Evolutionary conservation across 192 early-diverging fungal genomes (phyloP), one percentile per base, ranked within the genome.

Genomic region (Allomyces macrogynus): DNA sequence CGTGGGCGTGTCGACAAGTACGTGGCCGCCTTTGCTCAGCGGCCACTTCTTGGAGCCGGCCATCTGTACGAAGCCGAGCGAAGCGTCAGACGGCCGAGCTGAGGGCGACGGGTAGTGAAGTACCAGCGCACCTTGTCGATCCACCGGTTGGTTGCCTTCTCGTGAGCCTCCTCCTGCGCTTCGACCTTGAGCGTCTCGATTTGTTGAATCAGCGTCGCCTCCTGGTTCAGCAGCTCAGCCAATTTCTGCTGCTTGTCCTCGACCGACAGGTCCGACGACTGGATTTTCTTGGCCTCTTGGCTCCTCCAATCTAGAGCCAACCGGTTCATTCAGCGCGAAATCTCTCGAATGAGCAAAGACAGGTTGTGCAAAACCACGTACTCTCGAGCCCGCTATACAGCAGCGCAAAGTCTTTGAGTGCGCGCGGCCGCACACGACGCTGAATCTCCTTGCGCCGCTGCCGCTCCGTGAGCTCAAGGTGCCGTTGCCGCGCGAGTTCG

Each of bases 311-410:
- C 32, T 40, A 40, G 32, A 40, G 32, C 8, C 32, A 0, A 40
- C 32, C 32, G 7, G 3, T 3, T 8, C 32, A 40, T 7, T 40
- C 32, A 40, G 32, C 32, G 32, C 32, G 32, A n/a, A 8, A 7
- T 3, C 7, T 7, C 32, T 3, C 8, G 7, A 40, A 40, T 7
- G 32, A 40, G 7, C 7, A 3, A 40, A 40, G 43, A 63, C 22
- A 40, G 62, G 16, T 0, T 57, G 63, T 11, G 16, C 3, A 43
- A n/a, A 27, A 43, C 22, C 24, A 70, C 74, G 67, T 65, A 81
- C 80, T 74, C 61, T 82, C 81, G 1, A 82, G 62, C 24, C 81
- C 81, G 62, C 72, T 80, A 65, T 82, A 82, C 32, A 82, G 67
- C 2, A 81, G 71, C 63, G 82, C 81, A 70, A 82, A 82, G 65